Conservation (phyloP, 2,329 filamentous ascomycete genomes). For the Verticillium isaacii region DNA sequence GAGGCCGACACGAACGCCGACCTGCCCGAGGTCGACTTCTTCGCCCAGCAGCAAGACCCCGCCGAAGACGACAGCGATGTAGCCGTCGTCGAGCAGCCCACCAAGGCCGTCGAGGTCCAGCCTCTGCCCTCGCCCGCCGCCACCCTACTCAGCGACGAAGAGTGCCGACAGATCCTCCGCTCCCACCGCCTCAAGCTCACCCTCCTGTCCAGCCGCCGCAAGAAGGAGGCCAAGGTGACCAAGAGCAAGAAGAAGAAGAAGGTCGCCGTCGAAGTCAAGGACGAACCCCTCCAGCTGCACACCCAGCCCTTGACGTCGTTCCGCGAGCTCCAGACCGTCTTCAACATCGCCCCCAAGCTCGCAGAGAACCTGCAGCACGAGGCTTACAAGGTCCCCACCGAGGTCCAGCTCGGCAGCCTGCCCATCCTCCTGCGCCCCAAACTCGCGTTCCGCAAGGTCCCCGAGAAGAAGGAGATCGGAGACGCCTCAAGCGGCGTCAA, state of each 20-base stretch:
- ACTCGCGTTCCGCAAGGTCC: slow-evolving; percentile 37
- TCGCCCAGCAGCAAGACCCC: slow-evolving; percentile 41
- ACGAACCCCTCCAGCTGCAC: slow-evolving; percentile 59
- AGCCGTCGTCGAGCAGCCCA: slow-evolving; percentile 15
- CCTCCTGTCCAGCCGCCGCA: slow-evolving; percentile 54
- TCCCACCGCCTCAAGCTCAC: slow-evolving; percentile 83
- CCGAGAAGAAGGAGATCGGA: slow-evolving; percentile 26
- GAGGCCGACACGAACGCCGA: slow-evolving; percentile 27
- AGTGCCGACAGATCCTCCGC: slow-evolving; percentile 69
- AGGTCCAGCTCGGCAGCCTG: slow-evolving; percentile 85
- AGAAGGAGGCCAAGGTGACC: slow-evolving; percentile 37
- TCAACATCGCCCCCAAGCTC: slow-evolving; percentile 69
- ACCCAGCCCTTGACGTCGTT: slow-evolving; percentile 80
- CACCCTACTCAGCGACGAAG: slow-evolving; percentile 56
- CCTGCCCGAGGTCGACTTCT: slow-evolving; percentile 53
- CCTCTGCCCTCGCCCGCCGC: slow-evolving; percentile 15
- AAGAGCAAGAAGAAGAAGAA: slow-evolving; percentile 49
- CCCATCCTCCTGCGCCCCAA: slow-evolving; percentile 67
- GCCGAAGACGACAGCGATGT: slow-evolving; percentile 9
- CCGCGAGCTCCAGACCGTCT: slow-evolving; percentile 62
- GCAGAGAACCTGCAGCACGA: slow-evolving; percentile 77
- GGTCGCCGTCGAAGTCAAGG: slow-evolving; percentile 37
- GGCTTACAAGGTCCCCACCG: slow-evolving; percentile 82
- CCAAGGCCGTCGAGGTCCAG: slow-evolving; percentile 17
- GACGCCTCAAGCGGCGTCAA: slow-evolving; percentile 47